Percentiles rank a stretch among this genome's conserved stretches.
Conservation (phyloP, 768 basidiomycete species). For the Leucocoprinus birnbaumii region DNA sequence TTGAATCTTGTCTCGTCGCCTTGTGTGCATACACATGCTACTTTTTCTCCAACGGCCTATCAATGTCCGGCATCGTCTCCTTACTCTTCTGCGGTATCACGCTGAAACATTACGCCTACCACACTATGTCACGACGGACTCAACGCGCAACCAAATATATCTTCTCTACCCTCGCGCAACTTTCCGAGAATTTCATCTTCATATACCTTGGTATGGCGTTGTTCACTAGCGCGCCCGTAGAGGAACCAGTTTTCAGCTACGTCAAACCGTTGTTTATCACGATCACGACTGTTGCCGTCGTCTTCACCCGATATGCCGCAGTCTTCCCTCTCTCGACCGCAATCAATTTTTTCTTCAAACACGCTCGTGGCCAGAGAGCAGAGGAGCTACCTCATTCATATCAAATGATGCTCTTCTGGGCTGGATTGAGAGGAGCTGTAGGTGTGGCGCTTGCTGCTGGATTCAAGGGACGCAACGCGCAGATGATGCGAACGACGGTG, state of each 20-base stretch:
- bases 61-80: conserved; percentile 96
- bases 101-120: conserved; percentile 99
- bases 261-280: conserved; percentile 95
- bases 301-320: conserved; percentile 92
- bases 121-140: conserved; percentile 95
- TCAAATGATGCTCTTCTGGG: conserved; percentile 99
- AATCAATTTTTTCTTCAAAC: conserved; percentile 89
- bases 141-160: conserved; percentile 95
- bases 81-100: conserved; percentile 98
- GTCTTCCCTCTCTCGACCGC: conserved; percentile 94
- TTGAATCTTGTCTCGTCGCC: conserved; percentile 95
- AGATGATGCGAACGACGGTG: conserved; percentile 89
- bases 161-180: conserved; percentile 89
- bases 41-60: conserved; percentile 96
- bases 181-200: conserved; percentile 99
- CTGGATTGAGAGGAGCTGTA: conserved; percentile 93
- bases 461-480: conserved; percentile 91
- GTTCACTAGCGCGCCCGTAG: conserved; percentile 85
- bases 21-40: conserved; percentile 96
- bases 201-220: conserved; percentile 96
- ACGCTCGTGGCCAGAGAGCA: conserved; percentile 78
- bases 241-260: conserved; percentile 75
- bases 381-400: conserved; percentile 97
- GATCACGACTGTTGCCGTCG: conserved; percentile 87
- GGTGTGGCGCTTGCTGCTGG: conserved; percentile 97